Conservation (phyloP, 768 basidiomycete species). For the Aureoboletus auriporus region DNA sequence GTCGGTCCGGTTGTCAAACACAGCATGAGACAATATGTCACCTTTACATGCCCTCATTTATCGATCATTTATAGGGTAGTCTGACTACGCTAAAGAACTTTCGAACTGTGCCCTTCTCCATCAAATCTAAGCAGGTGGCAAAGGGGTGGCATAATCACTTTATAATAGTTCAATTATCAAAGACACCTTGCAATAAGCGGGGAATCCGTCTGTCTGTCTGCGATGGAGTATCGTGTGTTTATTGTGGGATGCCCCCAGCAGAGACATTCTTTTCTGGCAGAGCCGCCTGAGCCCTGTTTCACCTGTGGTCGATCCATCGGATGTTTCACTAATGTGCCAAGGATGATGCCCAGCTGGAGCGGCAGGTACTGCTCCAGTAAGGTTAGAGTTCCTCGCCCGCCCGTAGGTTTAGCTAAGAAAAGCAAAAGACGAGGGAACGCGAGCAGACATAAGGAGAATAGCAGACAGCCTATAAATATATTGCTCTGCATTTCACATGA, state of each 20-base stretch:
- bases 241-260: too few species aligned
- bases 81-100: too few species aligned
- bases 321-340: constrained; percentile 36
- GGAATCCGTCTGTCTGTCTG: too few species aligned
- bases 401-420: constrained; percentile 54
- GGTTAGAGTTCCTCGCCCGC: constrained; percentile 46
- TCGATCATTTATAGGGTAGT: too few species aligned
- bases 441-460: constrained; percentile 37
- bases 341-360: constrained; percentile 59
- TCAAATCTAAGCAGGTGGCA: too few species aligned
- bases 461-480: background rate
- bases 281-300: background rate
- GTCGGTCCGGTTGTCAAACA: too few species aligned
- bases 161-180: too few species aligned
- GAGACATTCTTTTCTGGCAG: background rate
- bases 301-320: background rate
- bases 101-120: too few species aligned
- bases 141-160: too few species aligned
- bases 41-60: too few species aligned
- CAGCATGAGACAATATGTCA: too few species aligned
- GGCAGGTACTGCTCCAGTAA: constrained; percentile 67
- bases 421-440: constrained; percentile 63
- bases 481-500: background rate
- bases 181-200: too few species aligned
- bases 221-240: background rate